Base-by-base conservation (phyloP, 305 asterid species). In the Ilex paraguariensis region DNA sequence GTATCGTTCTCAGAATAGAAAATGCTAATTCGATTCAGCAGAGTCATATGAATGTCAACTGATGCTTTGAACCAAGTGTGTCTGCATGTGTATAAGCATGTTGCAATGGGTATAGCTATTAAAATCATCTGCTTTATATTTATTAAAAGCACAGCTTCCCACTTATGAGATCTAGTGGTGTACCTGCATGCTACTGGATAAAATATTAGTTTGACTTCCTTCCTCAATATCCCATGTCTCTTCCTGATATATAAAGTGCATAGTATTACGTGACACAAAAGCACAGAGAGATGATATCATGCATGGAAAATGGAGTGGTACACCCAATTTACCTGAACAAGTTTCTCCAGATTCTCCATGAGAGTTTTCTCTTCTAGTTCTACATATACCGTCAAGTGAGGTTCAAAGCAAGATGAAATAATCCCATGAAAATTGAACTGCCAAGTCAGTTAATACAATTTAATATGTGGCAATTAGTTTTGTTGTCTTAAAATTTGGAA, bases 161-260 rank as follows among this genome's bases (percentile, higher is more conserved):
- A 33, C 53, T 49, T 54, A 63, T 10, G 11, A 50, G 36, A 63
- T 54, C 60, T 57, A 67, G 39, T 62, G 31, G 59, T 45, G 72
- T 80, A 92, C 98, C 96, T 93, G 96, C 87, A 90, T 88, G 72
- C 99, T 90, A 86, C 99, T 93, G 57, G 95, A 84, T 73, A 93
- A 84, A 65, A 93, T 84, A 74, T 93, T 75, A 59, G 90, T 93
- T 73, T 93, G 96, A 75, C 95, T 81, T 66, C 99, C 99, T 73
- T 93, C 99, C 73, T 93, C 99, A 57, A 86, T 78, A 56, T 87
- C 94, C 99, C 99, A 93, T 57, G 95, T 86, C 77, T 93, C 99
- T 79, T 93, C 96, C 99, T 93, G 91, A 16, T 59, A 70, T 48
- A 66, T 50, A 66, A 66, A 73, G 68, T 65, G 65, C 56, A 67